Evolutionary conservation across 2,329 filamentous ascomycete genomes (phyloP).

Genomic region (Fusarium caatingaense): DNA sequence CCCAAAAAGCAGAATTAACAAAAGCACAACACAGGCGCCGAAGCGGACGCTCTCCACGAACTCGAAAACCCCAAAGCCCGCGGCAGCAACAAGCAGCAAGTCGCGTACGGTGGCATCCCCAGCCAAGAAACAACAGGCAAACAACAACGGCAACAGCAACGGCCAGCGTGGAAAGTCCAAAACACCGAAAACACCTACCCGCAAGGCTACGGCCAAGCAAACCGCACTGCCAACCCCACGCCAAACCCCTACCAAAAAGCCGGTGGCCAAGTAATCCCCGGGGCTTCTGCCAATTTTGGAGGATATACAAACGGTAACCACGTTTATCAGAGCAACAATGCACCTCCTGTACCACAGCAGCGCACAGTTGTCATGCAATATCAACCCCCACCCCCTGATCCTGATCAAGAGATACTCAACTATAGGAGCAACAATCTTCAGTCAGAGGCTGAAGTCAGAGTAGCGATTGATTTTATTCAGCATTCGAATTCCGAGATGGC

Average conservation of each 20-base stretch:
- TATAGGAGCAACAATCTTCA: conserved; percentile 59
- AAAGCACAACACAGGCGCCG: conserved; percentile 47
- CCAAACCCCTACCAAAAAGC: conserved; percentile 26
- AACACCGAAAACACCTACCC: conserved; percentile 10
- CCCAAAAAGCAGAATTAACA: conserved; percentile 50
- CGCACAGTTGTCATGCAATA: conserved; percentile 19
- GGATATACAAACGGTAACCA: conserved; percentile 34
- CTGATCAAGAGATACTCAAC: conserved; percentile 15
- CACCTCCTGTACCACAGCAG: conserved; percentile 8
- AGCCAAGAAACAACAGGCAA: conserved; percentile 25
- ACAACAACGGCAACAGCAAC: conserved; percentile 17
- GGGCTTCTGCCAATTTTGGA: conserved; percentile 10
- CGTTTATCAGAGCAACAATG: conserved; percentile 6
- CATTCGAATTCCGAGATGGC: conserved; percentile 39
- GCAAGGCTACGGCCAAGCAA: conserved; percentile 16
- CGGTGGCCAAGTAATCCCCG: conserved; percentile 12
- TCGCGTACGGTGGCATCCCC: conserved; percentile 49
- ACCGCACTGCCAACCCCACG: background rate
- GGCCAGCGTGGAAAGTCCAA: conserved; percentile 25
- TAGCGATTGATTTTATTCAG: conserved; percentile 72
- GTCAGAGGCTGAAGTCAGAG: conserved; percentile 70
- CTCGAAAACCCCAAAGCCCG: conserved; percentile 28
- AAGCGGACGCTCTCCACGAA: conserved; percentile 38
- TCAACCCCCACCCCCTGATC: conserved; percentile 5
- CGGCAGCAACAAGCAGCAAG: conserved; percentile 33